Evolutionary conservation across 2,329 filamentous ascomycete species (phyloP).

Genomic region (Aspergillus costaricaensis): DNA sequence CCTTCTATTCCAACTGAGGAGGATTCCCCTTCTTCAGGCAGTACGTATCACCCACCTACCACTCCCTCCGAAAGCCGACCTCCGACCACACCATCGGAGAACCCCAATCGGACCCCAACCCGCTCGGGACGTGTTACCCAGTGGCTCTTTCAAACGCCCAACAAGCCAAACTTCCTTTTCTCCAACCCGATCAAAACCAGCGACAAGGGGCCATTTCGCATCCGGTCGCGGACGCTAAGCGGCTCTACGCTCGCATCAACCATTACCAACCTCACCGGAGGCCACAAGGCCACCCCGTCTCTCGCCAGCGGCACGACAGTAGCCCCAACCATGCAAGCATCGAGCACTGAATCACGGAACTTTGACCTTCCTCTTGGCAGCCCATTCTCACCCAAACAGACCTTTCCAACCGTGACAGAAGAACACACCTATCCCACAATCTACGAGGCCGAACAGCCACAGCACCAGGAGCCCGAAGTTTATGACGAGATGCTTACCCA

Average conservation of each 20-base stretch:
- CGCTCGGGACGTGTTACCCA: constrained; percentile 33
- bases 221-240: constrained; percentile 37
- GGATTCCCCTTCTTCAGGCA: constrained; percentile 6
- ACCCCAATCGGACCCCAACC: constrained; percentile 19
- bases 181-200: constrained; percentile 19
- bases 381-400: constrained; percentile 8
- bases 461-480: constrained; percentile 17
- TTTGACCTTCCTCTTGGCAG: constrained; percentile 8
- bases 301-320: constrained; percentile 31
- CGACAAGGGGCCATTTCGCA: constrained; percentile 28
- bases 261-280: constrained; percentile 26
- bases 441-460: constrained; percentile 16
- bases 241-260: constrained; percentile 38
- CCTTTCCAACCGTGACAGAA: constrained; percentile 12
- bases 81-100: constrained; percentile 5
- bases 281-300: constrained; percentile 27
- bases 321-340: constrained; percentile 17
- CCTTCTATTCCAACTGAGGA: constrained; percentile 24
- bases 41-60: constrained; percentile 11
- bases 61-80: constrained; percentile 16
- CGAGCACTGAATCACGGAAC: constrained; percentile 13
- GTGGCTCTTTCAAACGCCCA: constrained; percentile 31
- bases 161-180: constrained; percentile 12
- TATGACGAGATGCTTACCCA: constrained; percentile 15
- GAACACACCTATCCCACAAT: constrained; percentile 20